A percentile compares a stretch with the other conserved stretches of the same genome.
These are phyloP conservation scores for Marasmius sp. DNA, from an alignment of 1,284 basidiomycete species.

Conservation along the genomic window DNA sequence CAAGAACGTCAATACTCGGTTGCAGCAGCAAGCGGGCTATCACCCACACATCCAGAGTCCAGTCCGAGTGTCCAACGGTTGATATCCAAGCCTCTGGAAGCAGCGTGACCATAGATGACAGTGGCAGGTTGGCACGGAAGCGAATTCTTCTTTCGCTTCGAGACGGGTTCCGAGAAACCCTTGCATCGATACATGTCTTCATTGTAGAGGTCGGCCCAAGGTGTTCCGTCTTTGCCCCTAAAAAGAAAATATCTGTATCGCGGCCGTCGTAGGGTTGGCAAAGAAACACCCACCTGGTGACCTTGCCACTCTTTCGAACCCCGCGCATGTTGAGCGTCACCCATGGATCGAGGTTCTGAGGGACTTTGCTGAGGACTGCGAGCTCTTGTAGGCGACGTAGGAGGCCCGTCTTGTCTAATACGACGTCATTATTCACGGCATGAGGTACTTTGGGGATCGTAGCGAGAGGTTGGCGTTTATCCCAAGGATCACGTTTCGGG, in stretches of 20 bases:
- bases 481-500: constrained; percentile 47
- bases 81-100: constrained; percentile 72
- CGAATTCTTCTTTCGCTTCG: constrained; percentile 20
- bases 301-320: constrained; percentile 47
- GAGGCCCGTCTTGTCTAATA: constrained; percentile 20
- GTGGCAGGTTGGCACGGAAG: constrained; percentile 73
- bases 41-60: constrained; percentile 78
- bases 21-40: background rate
- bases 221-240: constrained; percentile 54
- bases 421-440: constrained; percentile 11
- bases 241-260: background rate
- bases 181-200: constrained; percentile 65
- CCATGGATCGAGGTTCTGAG: constrained; percentile 77
- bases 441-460: constrained; percentile 45
- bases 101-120: constrained; percentile 84
- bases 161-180: constrained; percentile 39
- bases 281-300: constrained; percentile 43
- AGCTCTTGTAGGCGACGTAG: constrained; percentile 57
- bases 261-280: background rate
- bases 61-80: constrained; percentile 79
- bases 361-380: constrained; percentile 59
- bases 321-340: constrained; percentile 76
- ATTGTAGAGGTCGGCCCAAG: constrained; percentile 79
- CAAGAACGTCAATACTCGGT: background rate
- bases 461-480: constrained; percentile 66